phyloP scores from a whole-genome alignment of 306 rosid genomes.

The Malus fusca region DNA sequence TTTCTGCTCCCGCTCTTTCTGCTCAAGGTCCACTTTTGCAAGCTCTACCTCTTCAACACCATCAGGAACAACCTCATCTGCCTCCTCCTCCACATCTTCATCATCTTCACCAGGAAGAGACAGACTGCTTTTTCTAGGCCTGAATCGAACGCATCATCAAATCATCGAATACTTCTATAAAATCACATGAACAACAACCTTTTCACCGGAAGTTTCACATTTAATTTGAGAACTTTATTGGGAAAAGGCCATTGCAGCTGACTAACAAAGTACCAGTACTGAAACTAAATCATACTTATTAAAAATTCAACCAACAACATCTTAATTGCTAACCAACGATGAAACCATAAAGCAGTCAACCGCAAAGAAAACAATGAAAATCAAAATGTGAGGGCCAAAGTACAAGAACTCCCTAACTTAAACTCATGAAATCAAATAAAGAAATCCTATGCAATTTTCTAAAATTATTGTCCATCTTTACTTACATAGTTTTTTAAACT shows the following conservation, averaged over 20 bases:
- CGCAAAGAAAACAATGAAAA: neutral
- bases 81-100: conserved; percentile 93
- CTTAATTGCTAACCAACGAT: neutral
- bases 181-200: neutral
- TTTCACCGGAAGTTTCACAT: neutral
- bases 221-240: neutral
- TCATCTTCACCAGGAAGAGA: conserved; percentile 87
- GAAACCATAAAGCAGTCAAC: neutral
- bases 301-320: neutral
- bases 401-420: neutral
- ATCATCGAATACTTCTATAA: conserved; percentile 19
- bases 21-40: conserved; percentile 79
- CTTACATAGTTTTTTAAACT: neutral
- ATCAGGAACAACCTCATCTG: conserved; percentile 96
- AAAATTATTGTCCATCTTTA: neutral
- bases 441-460: conserved; percentile 2
- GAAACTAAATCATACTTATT: neutral
- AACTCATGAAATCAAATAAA: neutral
- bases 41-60: conserved; percentile 99
- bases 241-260: neutral
- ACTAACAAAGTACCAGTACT: neutral
- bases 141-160: conserved; percentile 31
- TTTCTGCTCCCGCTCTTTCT: conserved; percentile 70
- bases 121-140: conserved; percentile 92
- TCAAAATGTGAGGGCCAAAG: neutral